Conservation (phyloP, 225 moss, liverwort and hornwort genomes). For the Polytrichum commune region DNA sequence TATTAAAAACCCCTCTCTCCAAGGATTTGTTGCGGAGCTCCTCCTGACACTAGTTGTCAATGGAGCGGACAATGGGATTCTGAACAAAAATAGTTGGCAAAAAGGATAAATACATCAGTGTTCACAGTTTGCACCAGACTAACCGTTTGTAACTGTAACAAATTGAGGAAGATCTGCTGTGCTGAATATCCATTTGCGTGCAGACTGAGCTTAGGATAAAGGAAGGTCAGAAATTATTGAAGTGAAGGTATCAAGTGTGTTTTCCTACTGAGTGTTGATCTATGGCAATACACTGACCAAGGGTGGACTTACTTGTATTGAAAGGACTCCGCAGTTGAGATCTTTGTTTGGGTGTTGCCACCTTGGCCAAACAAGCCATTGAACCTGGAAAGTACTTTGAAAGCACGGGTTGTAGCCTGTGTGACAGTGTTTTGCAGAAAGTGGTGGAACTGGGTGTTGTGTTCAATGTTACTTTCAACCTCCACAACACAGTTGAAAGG, state of each 20-base stretch:
- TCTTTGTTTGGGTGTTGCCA: slow-evolving; percentile 30
- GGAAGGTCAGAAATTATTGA: no score
- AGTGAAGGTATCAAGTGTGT: no score
- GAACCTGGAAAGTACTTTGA: slow-evolving; percentile 52
- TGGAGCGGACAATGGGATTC: slow-evolving; percentile 65
- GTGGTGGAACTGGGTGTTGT: slow-evolving; percentile 74
- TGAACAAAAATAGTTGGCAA: slow-evolving; percentile 12
- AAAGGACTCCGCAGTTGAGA: slow-evolving; percentile 43
- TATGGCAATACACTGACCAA: no score
- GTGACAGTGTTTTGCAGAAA: slow-evolving; percentile 58
- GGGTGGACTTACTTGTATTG: slow-evolving; percentile 55
- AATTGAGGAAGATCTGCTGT: no score
- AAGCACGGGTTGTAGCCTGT: slow-evolving; percentile 59
- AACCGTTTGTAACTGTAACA: no score
- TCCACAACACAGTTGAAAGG: slow-evolving; percentile 89
- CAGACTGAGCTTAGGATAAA: no score
- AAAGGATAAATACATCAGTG: not conserved
- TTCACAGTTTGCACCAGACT: not conserved
- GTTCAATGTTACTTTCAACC: slow-evolving; percentile 81
- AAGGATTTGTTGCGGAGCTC: slow-evolving; percentile 18
- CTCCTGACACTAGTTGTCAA: slow-evolving; percentile 42
- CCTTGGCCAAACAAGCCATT: slow-evolving; percentile 24
- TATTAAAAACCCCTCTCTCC: slow-evolving; percentile 72
- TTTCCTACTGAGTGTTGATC: no score
- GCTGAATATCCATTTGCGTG: no score